A percentile compares a stretch with the other conserved stretches of the same genome.
Conservation (phyloP, 1,284 basidiomycete genomes). For the Heterobasidion occidentale region DNA sequence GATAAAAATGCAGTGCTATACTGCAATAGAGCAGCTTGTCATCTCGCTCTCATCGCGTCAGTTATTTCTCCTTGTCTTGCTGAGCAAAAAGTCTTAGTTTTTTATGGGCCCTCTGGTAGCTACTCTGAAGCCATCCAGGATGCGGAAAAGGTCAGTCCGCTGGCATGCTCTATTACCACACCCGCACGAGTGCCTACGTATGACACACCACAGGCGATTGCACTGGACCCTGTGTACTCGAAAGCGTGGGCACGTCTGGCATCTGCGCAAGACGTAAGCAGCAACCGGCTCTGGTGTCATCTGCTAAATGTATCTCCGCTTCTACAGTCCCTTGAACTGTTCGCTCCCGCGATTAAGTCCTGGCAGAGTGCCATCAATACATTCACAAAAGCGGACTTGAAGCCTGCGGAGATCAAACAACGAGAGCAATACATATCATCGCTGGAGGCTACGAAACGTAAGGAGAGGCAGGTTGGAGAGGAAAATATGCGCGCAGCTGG, state of each 20-base stretch:
- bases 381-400: background rate
- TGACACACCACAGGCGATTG: slow-evolving; percentile 2
- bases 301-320: background rate
- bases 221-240: slow-evolving; percentile 4
- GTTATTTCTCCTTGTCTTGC: background rate
- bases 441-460: background rate
- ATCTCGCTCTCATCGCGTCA: slow-evolving; percentile 14
- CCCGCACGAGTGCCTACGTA: background rate
- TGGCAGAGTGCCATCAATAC: slow-evolving; percentile 1
- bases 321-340: background rate
- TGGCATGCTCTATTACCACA: too few species aligned
- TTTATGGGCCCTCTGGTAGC: background rate
- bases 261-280: slow-evolving; percentile 4
- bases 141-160: slow-evolving; percentile 3
- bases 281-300: background rate
- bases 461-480: background rate
- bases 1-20: slow-evolving; percentile 25
- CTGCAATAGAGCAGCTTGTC: slow-evolving; percentile 29
- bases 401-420: background rate
- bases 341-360: background rate
- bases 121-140: slow-evolving; percentile 1
- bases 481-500: background rate
- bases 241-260: slow-evolving; percentile 9
- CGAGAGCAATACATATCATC: background rate
- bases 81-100: background rate